Conservation (phyloP, 306 rosid genomes). For the Cicer arietinum region DNA sequence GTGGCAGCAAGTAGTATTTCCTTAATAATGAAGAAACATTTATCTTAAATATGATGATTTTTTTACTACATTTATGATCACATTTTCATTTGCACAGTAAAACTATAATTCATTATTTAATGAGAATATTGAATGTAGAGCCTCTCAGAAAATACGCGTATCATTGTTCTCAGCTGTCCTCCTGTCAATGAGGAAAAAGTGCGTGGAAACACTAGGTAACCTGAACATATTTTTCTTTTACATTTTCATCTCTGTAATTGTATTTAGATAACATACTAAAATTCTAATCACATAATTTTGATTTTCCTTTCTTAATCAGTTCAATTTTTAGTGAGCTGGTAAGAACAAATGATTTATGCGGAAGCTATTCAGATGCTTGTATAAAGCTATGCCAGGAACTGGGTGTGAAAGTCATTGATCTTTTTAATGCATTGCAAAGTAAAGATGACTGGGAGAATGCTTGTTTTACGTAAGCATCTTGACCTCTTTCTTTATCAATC, state of each 20-base stretch:
- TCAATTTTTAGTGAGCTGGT: conserved; percentile 66
- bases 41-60: conserved; percentile 17
- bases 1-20: neutral
- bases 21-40: neutral
- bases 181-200: conserved; percentile 79
- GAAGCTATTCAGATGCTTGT: conserved; percentile 84
- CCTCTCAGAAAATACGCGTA: conserved; percentile 75
- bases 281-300: conserved; percentile 29
- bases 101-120: conserved; percentile 45
- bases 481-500: conserved; percentile 6
- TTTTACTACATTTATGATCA: conserved; percentile 5
- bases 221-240: conserved; percentile 24
- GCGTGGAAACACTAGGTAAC: conserved; percentile 64
- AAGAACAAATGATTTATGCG: conserved; percentile 87
- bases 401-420: conserved; percentile 76
- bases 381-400: conserved; percentile 74
- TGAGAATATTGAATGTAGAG: conserved; percentile 53
- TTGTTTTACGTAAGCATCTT: conserved; percentile 79
- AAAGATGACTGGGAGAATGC: conserved; percentile 68
- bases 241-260: conserved; percentile 20
- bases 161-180: conserved; percentile 78
- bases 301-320: conserved; percentile 51
- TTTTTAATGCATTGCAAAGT: conserved; percentile 73
- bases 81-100: conserved; percentile 19
- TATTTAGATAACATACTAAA: neutral